phyloP scores from a whole-genome alignment of 1,139 yeast genomes.

The Spathaspora sp. region DNA sequence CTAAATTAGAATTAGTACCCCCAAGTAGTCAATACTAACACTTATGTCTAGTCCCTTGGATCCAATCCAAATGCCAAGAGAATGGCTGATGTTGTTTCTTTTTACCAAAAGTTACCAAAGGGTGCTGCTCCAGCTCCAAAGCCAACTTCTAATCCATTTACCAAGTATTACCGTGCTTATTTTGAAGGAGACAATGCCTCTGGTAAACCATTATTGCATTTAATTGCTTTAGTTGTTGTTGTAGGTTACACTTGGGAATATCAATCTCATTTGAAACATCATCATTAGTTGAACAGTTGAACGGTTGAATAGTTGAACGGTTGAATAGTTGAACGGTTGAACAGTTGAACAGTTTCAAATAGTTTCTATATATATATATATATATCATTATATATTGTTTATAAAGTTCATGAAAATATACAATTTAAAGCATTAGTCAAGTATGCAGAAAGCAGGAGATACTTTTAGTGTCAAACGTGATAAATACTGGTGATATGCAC shows the following conservation, averaged over 20 bases:
- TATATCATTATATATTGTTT: not conserved
- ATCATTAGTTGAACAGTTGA: constrained; percentile 31
- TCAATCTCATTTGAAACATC: constrained; percentile 70
- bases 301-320: constrained; percentile 5
- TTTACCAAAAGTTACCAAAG: constrained; percentile 95
- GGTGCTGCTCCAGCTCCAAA: constrained; percentile 78
- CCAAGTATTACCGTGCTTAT: constrained; percentile 76
- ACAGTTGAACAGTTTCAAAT: not conserved
- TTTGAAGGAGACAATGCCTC: constrained; percentile 77
- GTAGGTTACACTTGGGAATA: constrained; percentile 93
- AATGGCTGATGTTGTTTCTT: constrained; percentile 91
- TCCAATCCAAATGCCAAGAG: constrained; percentile 96
- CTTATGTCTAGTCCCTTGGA: constrained; percentile 67
- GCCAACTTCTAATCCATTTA: constrained; percentile 70
- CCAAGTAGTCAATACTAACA: constrained; percentile 35
- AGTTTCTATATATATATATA: not conserved
- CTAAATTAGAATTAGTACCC: not conserved
- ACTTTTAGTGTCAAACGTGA: too few species aligned
- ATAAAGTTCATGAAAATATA: not conserved
- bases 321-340: not conserved
- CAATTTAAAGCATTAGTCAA: not conserved
- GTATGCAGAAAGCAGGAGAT: too few species aligned
- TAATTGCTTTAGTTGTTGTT: constrained; percentile 65
- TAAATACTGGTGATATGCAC: too few species aligned
- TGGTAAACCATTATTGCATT: constrained; percentile 80